Evolutionary conservation across 345 rosid species (phyloP).

Genomic region (Eucalyptus regnans): DNA sequence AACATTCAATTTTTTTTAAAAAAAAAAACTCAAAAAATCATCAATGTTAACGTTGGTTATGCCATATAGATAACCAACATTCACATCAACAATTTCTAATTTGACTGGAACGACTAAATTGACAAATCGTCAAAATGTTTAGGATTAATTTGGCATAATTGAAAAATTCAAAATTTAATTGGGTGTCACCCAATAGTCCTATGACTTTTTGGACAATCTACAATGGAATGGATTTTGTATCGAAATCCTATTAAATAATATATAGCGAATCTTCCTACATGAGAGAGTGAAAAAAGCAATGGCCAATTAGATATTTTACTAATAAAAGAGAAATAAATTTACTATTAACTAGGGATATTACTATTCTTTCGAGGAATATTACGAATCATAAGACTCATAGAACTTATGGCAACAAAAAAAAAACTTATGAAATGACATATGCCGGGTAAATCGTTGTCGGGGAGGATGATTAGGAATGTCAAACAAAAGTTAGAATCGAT

Average conservation of each 20-base stretch:
- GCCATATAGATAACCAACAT: too few species aligned
- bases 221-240: background rate
- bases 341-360: background rate
- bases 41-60: rapidly evolving
- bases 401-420: background rate
- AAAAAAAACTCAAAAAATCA: too few species aligned
- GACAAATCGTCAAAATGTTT: background rate
- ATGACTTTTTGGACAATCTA: background rate
- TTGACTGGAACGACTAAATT: background rate
- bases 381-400: background rate
- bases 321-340: background rate
- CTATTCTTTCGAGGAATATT: background rate
- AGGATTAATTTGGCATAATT: too few species aligned
- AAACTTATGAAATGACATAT: background rate
- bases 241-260: background rate
- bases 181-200: background rate
- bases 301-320: background rate
- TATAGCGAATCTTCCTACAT: background rate
- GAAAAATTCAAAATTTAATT: too few species aligned
- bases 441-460: background rate
- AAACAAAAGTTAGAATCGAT: background rate
- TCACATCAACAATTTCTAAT: too few species aligned
- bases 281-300: background rate
- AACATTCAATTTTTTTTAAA: too few species aligned
- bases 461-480: background rate